phyloP scores from a whole-genome alignment of 2,329 filamentous ascomycete genomes.

The Cytospora piceicola region DNA sequence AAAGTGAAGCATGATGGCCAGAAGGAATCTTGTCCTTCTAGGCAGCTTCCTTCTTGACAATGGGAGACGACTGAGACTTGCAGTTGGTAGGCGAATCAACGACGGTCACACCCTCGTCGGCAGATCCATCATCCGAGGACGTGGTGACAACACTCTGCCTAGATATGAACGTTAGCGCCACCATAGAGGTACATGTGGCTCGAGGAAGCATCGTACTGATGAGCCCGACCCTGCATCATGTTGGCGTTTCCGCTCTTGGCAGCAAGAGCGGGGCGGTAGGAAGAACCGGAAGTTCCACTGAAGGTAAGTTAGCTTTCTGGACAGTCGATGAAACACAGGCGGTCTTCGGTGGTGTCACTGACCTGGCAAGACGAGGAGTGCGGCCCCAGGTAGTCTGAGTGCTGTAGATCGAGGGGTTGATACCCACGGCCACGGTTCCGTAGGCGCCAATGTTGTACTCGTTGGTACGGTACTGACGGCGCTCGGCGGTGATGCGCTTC shows the following conservation, averaged over 20 bases:
- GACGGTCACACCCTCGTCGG: slow-evolving; percentile 59
- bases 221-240: slow-evolving; percentile 25
- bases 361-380: slow-evolving; percentile 36
- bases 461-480: slow-evolving; percentile 92
- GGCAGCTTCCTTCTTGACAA: slow-evolving; percentile 48
- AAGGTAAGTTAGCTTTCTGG: slow-evolving; percentile 22
- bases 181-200: slow-evolving; percentile 36
- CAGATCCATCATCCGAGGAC: slow-evolving; percentile 51
- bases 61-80: slow-evolving; percentile 56
- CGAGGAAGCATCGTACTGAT: slow-evolving; percentile 30
- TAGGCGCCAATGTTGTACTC: slow-evolving; percentile 85
- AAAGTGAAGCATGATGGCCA: slow-evolving; percentile 33
- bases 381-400: slow-evolving; percentile 44
- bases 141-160: slow-evolving; percentile 48
- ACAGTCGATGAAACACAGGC: slow-evolving; percentile 12
- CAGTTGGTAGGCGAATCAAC: slow-evolving; percentile 52
- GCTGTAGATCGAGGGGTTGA: slow-evolving; percentile 54
- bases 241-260: slow-evolving; percentile 30
- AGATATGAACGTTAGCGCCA: slow-evolving; percentile 30
- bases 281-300: slow-evolving; percentile 28
- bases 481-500: slow-evolving; percentile 93
- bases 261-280: slow-evolving; percentile 29
- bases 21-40: slow-evolving; percentile 37
- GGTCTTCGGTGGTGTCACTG: slow-evolving; percentile 9
- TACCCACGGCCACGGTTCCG: slow-evolving; percentile 63